Base-by-base conservation (phyloP, 2,329 filamentous ascomycete species). In the Cordyceps fumosorosea region DNA sequence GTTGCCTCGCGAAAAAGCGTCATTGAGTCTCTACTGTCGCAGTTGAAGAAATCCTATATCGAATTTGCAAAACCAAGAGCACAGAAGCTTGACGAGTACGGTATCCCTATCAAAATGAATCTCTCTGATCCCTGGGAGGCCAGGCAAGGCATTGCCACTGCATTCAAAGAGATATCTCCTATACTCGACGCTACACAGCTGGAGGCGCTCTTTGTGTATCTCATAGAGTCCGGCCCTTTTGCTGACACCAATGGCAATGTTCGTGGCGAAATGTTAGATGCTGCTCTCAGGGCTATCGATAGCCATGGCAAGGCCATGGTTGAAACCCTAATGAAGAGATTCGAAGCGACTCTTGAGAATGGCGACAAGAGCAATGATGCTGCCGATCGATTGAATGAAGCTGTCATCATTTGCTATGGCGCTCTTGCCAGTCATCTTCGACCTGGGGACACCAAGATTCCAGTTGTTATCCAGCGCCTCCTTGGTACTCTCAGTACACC, bases 331-430 rank as follows among this genome's bases (percentile, higher is more conserved):
- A 99, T 99, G 93, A 85, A 89, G 69, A 87, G 93, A 16, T 96
- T 98, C 70, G 95, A 99, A 74, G 83, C 82, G 26, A 92, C 91
- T 0, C 80, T 99, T n/a, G 92, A 93, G 71, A 87, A 86, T 3
- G 89, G 92, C 3, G 91, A 95, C 73, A 90, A 89, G 71, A 89
- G 87, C 62, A 92, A 88, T 0, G 86, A 93, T 67, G 85, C 88
- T 60, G 88, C 90, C 20, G 96, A 99, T 74, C 85, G 91, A 64
- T 89, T 98, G 65, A 97, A 97, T 68, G 95, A 99, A 76, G 95
- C 96, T 20, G 93, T 99, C 58, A 93, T 99, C 68, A 95, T 99
- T 68, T 89, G 99, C 73, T 99, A 99, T 69, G 95, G 95, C 72
- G 93, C 96, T 57, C 79, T 99, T 44, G 95, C 93, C 50, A 87